These are phyloP conservation scores for Ceratopteris richardii DNA, from an alignment of 75 land plant genomes.

Conservation along the genomic window DNA sequence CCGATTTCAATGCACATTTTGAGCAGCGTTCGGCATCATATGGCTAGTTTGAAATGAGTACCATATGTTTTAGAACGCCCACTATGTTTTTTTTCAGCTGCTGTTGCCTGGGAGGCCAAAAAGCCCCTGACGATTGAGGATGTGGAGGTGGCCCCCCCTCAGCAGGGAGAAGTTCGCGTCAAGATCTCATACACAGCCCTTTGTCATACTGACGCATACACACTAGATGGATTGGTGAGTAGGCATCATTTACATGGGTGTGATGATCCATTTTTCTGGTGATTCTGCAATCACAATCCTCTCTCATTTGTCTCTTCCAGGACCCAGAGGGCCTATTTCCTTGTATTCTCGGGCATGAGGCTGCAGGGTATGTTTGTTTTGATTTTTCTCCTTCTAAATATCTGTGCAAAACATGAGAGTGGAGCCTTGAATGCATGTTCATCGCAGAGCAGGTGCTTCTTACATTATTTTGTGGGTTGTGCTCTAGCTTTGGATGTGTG, in stretches of 20 bases:
- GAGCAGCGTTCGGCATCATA: too few relatives aligned
- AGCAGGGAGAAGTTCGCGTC: constrained; percentile 57
- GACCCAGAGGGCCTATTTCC: constrained; percentile 96
- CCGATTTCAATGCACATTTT: too few relatives aligned
- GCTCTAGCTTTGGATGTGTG: too few relatives aligned
- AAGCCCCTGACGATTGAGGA: constrained; percentile 53
- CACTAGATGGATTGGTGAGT: constrained; percentile 53
- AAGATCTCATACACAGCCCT: constrained; percentile 76
- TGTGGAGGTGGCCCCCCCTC: constrained; percentile 72
- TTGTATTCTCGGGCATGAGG: constrained; percentile 95
- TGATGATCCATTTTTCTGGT: too few relatives aligned
- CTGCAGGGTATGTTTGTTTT: constrained; percentile 62
- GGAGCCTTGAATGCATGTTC: too few relatives aligned
- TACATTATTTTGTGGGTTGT: too few relatives aligned
- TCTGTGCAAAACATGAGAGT: too few relatives aligned
- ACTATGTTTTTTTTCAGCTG: too few relatives aligned
- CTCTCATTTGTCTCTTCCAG: constrained; percentile 32
- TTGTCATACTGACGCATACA: constrained; percentile 68
- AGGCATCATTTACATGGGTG: background rate
- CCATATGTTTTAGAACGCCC: too few relatives aligned
- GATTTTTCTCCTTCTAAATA: background rate
- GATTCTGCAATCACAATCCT: too few relatives aligned
- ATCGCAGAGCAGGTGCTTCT: too few relatives aligned
- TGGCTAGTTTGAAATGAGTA: too few relatives aligned
- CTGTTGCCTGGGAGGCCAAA: constrained; percentile 73